phyloP scores from a whole-genome alignment of 495 filamentous ascomycete species.

The Cairneyella variabilis region DNA sequence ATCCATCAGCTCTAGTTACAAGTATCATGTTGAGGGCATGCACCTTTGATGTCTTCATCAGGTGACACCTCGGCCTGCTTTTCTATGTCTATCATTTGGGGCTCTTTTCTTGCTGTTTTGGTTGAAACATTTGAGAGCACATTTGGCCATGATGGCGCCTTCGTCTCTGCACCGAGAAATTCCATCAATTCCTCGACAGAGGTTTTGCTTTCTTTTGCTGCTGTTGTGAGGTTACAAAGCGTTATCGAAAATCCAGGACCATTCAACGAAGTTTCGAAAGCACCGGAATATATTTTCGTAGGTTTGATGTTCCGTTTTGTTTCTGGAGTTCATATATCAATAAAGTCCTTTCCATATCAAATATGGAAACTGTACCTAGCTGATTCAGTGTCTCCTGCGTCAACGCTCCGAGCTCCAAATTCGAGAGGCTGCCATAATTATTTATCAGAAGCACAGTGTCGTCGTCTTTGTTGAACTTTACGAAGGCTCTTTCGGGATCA shows the following conservation, averaged over 20 bases:
- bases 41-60: constrained; percentile 19
- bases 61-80: constrained; percentile 4
- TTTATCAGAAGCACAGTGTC: constrained; percentile 54
- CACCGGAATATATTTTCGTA: constrained; percentile 36
- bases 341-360: constrained; percentile 45
- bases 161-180: constrained; percentile 50
- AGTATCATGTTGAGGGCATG: no score
- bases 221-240: constrained; percentile 51
- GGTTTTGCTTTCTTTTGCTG: constrained; percentile 39
- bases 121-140: constrained; percentile 19
- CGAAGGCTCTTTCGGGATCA: constrained; percentile 54
- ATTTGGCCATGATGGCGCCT: constrained; percentile 36
- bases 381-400: constrained; percentile 49
- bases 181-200: constrained; percentile 45
- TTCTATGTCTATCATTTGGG: constrained; percentile 11
- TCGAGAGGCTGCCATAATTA: constrained; percentile 62
- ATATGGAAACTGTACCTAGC: constrained; percentile 34
- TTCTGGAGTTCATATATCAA: constrained; percentile 20
- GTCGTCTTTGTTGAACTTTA: constrained; percentile 49
- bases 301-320: constrained; percentile 32
- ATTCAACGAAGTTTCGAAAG: constrained; percentile 59
- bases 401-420: constrained; percentile 56
- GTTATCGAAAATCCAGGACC: constrained; percentile 60
- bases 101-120: constrained; percentile 1
- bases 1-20: constrained; percentile 26